A percentile compares a stretch with the other conserved stretches of the same genome.
phyloP scores from a whole-genome alignment of 306 rosid genomes.

The Castanopsis chinensis region DNA sequence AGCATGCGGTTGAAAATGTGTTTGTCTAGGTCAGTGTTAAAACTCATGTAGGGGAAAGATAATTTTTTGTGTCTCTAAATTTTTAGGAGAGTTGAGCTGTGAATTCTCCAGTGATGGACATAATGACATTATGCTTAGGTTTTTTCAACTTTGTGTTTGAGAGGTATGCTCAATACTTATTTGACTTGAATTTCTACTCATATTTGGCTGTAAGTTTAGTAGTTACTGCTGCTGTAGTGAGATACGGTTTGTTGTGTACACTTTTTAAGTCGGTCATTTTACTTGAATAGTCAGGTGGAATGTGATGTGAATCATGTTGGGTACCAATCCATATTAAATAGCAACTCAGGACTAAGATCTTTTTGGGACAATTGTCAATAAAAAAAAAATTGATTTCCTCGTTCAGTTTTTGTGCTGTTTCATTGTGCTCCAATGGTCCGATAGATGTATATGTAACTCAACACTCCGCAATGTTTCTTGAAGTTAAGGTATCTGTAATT shows the following conservation, averaged over 20 bases:
- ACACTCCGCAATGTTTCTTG: no score
- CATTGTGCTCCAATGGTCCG: no score
- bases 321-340: no score
- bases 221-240: slow-evolving; percentile 5
- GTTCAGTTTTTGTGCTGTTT: no score
- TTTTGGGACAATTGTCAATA: no score
- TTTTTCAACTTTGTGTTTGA: slow-evolving; percentile 42
- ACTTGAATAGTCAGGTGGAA: background rate
- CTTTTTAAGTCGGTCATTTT: background rate
- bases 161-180: slow-evolving; percentile 44
- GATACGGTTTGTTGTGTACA: background rate
- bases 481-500: no score
- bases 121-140: slow-evolving; percentile 48
- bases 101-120: slow-evolving; percentile 34
- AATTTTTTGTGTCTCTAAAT: slow-evolving; percentile 24
- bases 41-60: slow-evolving; percentile 40
- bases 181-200: slow-evolving; percentile 5
- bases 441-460: no score
- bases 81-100: slow-evolving; percentile 32
- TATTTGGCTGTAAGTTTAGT: slow-evolving; percentile 35
- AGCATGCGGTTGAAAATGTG: slow-evolving; percentile 26
- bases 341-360: no score
- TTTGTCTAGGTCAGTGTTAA: slow-evolving; percentile 46
- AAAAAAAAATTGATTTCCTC: no score
- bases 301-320: background rate